Conservation (phyloP, 176 grass and related monocot genomes). For the Saccharum officinarum region DNA sequence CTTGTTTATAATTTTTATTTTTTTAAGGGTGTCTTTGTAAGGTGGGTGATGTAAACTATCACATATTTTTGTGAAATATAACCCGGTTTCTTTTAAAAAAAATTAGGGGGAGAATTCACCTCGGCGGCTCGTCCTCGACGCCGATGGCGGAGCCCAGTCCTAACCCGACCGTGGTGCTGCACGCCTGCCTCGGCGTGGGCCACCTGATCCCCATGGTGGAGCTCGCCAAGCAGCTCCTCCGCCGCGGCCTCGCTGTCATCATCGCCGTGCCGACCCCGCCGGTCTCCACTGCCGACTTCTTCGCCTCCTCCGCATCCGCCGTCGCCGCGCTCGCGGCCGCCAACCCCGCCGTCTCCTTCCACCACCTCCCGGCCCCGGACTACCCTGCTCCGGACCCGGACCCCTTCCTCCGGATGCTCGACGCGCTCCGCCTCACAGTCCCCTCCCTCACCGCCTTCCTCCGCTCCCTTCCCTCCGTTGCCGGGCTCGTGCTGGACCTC, state of each 20-base stretch:
- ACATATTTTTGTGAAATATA: no score
- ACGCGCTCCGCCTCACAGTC: constrained; percentile 35
- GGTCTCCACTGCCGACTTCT: constrained; percentile 16
- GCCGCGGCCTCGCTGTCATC: constrained; percentile 36
- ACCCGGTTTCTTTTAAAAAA: no score
- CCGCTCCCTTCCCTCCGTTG: constrained; percentile 35
- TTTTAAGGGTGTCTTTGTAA: no score
- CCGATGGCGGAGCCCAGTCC: neutral
- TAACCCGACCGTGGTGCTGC: constrained; percentile 41
- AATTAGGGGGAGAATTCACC: neutral
- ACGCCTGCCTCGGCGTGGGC: constrained; percentile 49
- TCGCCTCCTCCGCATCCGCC: neutral
- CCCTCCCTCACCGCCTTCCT: constrained; percentile 36
- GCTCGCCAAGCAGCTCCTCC: constrained; percentile 51
- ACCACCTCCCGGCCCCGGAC: constrained; percentile 34
- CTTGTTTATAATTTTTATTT: no score
- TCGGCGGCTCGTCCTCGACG: neutral
- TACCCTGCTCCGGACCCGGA: constrained; percentile 18
- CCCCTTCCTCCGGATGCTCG: constrained; percentile 31
- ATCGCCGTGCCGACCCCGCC: constrained; percentile 41
- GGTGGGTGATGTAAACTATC: no score
- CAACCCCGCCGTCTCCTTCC: constrained; percentile 46
- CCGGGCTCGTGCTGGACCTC: constrained; percentile 53
- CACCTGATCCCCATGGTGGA: constrained; percentile 71
- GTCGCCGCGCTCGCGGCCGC: constrained; percentile 22